phyloP scores from a whole-genome alignment of 805 yeast genomes.

The Starmerella vitae region DNA sequence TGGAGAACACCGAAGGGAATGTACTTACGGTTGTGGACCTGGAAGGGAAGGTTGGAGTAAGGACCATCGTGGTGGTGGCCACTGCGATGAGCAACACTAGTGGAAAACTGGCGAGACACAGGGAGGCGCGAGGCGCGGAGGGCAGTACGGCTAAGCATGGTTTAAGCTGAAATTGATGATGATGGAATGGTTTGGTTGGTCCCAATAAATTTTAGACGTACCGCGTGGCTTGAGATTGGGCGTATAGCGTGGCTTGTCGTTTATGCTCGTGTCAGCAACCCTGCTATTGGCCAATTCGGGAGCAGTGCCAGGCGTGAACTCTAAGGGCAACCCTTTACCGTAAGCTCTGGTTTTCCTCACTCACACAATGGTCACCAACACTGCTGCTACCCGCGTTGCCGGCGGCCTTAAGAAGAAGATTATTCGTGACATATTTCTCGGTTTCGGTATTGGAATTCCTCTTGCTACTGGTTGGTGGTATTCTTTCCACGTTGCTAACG shows the following conservation, averaged over 20 bases:
- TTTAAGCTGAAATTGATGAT: constrained; percentile 5
- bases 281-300: background rate
- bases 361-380: constrained; percentile 20
- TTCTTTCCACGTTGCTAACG: constrained; percentile 62
- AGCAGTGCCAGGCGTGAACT: background rate
- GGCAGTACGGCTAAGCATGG: constrained; percentile 17
- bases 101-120: constrained; percentile 10
- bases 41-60: constrained; percentile 87
- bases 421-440: constrained; percentile 56
- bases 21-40: constrained; percentile 73
- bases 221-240: too few relatives aligned
- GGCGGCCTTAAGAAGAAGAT: constrained; percentile 74
- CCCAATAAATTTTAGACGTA: too few relatives aligned
- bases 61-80: constrained; percentile 68
- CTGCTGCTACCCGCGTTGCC: constrained; percentile 32
- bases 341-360: background rate
- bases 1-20: constrained; percentile 75
- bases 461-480: constrained; percentile 74
- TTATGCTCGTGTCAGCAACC: constrained; percentile 1
- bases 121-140: constrained; percentile 12
- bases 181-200: background rate
- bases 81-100: constrained; percentile 20
- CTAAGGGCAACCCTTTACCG: background rate
- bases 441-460: constrained; percentile 38
- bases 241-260: too few relatives aligned